Evolutionary conservation across 768 basidiomycete species (phyloP), one percentile per base, ranked within the genome.

Genomic region (Auricularia cornea): DNA sequence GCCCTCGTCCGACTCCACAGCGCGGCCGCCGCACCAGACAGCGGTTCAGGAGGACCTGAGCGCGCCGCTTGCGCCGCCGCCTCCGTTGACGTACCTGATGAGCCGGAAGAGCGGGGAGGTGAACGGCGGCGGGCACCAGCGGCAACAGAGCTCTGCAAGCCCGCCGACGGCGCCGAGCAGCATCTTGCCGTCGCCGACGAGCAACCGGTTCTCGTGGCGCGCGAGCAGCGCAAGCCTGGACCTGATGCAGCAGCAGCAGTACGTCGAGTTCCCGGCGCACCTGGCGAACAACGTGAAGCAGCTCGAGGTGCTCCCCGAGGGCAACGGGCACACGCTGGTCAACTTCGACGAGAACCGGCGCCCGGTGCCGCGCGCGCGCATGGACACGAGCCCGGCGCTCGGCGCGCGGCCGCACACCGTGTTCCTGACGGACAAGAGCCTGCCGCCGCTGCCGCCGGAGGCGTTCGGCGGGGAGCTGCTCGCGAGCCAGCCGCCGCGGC

Each of bases 81-180:
- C 96, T 3, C 89, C 93, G 3, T 71, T 98, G 60, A 92, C 92
- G 0, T 95, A 94, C 75, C 82, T 98, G 57, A 92, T 93, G 18
- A 77, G 74, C 62, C 65, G 72, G 14, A 60, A 60, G 33, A 66
- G 65, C 52, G 63, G 60, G 33, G 64, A 66, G 26, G 2, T 76
- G 74, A 74, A 77, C 65, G 79, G 82, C 26, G 26, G 28, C 28
- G 54, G 18, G 54, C 54, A 57, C 28, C 54, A 57, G 30, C 26
- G 54, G 30, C 54, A 57, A 3, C 54, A 28, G 30, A 57, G 54
- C 29, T 16, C 16, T 1, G 14, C 54, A 2, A 57, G 54, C 6
- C 86, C 88, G 62, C 82, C 87, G 63, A 88, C 89, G 59, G 87
- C 87, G 69, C 84, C 88, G 28, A 88, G 90, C 68, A 90, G 86